Evolutionary conservation across 169 alveolate genomes (phyloP).

Genomic region (Hepatocystis sp.): DNA sequence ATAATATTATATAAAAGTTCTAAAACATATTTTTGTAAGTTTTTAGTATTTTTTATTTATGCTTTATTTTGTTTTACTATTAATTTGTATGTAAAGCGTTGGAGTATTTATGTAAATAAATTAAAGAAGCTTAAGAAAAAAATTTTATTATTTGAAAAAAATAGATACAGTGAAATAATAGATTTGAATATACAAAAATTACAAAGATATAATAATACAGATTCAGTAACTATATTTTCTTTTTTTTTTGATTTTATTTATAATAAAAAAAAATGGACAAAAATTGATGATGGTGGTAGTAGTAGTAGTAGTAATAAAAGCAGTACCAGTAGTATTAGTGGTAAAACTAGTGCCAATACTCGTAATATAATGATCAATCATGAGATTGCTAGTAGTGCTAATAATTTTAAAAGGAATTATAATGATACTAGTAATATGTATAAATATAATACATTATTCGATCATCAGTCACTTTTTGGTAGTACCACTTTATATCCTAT

Average conservation of each 20-base stretch:
- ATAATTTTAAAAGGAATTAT: no score
- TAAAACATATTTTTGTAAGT: slow-evolving; percentile 31
- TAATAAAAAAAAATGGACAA: no score
- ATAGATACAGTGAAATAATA: slow-evolving; percentile 47
- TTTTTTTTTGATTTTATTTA: slow-evolving; percentile 15
- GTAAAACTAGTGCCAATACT: no score
- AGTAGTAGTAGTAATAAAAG: background rate
- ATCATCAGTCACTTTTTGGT: no score
- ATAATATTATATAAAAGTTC: slow-evolving; percentile 3
- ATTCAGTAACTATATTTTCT: slow-evolving; percentile 29
- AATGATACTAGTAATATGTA: no score
- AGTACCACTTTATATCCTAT: no score
- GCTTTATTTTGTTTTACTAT: slow-evolving; percentile 38
- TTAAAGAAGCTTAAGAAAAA: slow-evolving; percentile 19
- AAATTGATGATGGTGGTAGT: background rate
- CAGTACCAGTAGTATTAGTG: background rate
- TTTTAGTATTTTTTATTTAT: slow-evolving; percentile 9
- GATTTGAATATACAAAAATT: slow-evolving; percentile 61
- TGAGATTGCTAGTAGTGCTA: no score
- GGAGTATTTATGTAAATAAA: slow-evolving; percentile 20
- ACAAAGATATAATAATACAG: no score
- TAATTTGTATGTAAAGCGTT: slow-evolving; percentile 39
- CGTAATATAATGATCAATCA: no score
- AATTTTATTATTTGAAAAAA: slow-evolving; percentile 31
- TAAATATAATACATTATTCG: no score